Base-by-base conservation (phyloP, 768 basidiomycete genomes). In the Cystobasidium ongulense region DNA sequence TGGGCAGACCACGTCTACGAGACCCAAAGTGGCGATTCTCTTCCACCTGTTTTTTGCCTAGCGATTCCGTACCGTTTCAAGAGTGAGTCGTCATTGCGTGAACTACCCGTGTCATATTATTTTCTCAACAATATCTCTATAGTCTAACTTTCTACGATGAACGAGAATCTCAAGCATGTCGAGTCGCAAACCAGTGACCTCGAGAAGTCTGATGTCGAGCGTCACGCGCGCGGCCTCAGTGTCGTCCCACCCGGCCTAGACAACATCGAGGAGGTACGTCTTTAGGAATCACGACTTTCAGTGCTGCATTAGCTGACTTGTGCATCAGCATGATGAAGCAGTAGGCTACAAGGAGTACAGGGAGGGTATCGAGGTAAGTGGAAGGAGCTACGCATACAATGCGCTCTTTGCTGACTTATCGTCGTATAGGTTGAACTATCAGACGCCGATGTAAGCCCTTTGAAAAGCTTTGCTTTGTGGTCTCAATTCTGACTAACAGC, bases 281-380 rank as follows among this genome's bases (percentile, higher is more conserved):
- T 46, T 46, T n/a, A n/a, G n/a, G n/a, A n/a, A n/a, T n/a, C n/a
- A n/a, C n/a, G n/a, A n/a, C n/a, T n/a, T n/a, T n/a, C n/a, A n/a
- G n/a, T n/a, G 43, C 13, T 46, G 43, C 43, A 11, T 33, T 11
- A 11, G 11, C 57, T 61, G 23, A 11, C 25, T 61, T 61, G 11
- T 11, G 31, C 11, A 23, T 27, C 57, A 61, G n/a, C 13, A 61
- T 11, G 57, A 61, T 11, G 57, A 61, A 11, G 57, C 57, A 11
- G 57, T 23, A 23, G 57, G 57, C 11, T 61, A 61, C 57, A 61
- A 61, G 25, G 57, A 61, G 25, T 61, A 61, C 57, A 11, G n/a
- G 23, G 57, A 61, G 25, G 57, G 57, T 61, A 11, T 23, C 17
- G 57, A 61, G 11, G 57, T 61, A 61, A 23, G 57, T 23, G 25